Base-by-base conservation (phyloP, 2,329 filamentous ascomycete genomes). In the Pseudonectria foliicola region DNA sequence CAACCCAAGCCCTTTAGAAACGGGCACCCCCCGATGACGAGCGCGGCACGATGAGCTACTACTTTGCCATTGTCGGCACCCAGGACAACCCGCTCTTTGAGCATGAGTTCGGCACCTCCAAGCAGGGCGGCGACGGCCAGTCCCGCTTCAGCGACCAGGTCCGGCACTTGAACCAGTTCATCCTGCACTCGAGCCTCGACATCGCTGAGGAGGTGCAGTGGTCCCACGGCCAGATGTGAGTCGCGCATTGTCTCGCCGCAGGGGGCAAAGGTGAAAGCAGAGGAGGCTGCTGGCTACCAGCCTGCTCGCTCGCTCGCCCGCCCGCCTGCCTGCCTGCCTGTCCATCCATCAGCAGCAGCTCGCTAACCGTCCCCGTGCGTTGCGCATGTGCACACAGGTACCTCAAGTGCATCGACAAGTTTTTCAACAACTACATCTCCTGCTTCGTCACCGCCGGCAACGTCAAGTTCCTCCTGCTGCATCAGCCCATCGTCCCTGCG, bases 131-230 rank as follows among this genome's bases (percentile, higher is more conserved):
- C 58, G 92, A 96, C 70, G 92, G 92, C 50, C 73, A 88, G 58
- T 77, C 90, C 42, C 84, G 85, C 56, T 96, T 95, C 70, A 78
- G 76, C 39, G 85, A 94, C 46, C 82, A 93, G 54, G 84, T 90
- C 35, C 80, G 86, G 44, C 86, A 94, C 61, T 83, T 95, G 72
- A 95, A 95, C 67, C 92, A 95, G 62, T 96, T 98, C 68, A 87
- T 96, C 57, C 80, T 95, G 23, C 90, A 98, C 67, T 89, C 86
- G 49, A 85, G 85, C 47, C 70, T 98, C 38, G 92, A 98, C 61
- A 86, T 96, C 29, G 85, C 95, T 33, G 92, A 98, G 66, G 92
- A 98, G 63, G 80, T 90, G 21, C 92, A 96, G 66, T 98, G 92
- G 90, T 82, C 79, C 6, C 85, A 72, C 42, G 84, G 85, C 4